Percentiles rank a stretch among this genome's conserved stretches.
Conservation (phyloP, 805 yeast genomes). For the Lachancea sp. region DNA sequence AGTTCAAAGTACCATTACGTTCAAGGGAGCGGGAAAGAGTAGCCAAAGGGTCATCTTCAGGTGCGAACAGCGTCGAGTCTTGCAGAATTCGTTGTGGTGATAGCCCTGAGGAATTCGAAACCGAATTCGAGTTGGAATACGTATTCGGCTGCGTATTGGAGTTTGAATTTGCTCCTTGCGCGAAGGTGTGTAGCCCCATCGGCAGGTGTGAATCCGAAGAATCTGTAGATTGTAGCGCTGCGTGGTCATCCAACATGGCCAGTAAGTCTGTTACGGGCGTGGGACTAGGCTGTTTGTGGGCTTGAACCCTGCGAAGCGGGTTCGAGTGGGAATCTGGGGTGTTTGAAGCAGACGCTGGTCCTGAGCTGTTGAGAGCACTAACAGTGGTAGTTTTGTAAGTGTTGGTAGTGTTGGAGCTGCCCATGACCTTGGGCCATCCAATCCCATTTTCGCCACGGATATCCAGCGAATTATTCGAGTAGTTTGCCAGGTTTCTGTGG, state of each 20-base stretch:
- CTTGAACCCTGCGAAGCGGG: neutral
- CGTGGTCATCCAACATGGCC: slow-evolving; percentile 22
- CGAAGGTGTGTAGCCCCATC: neutral
- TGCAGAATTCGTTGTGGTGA: slow-evolving; percentile 8
- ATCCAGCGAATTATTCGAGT: slow-evolving; percentile 11
- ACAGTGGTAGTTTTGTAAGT: neutral
- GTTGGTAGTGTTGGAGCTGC: neutral
- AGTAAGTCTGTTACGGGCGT: slow-evolving; percentile 26
- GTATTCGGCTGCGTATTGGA: slow-evolving; percentile 8
- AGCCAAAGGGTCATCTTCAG: slow-evolving; percentile 9
- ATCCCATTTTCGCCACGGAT: slow-evolving; percentile 6
- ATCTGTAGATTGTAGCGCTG: neutral
- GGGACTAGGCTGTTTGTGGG: slow-evolving; percentile 14
- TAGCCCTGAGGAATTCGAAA: slow-evolving; percentile 6
- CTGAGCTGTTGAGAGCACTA: neutral
- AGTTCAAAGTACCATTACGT: neutral
- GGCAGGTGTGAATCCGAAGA: neutral
- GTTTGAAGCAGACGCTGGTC: neutral
- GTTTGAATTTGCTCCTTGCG: slow-evolving; percentile 7
- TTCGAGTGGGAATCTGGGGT: neutral
- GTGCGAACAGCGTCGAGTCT: slow-evolving; percentile 3
- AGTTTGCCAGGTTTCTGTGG: slow-evolving; percentile 1
- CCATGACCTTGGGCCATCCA: neutral
- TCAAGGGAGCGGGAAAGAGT: slow-evolving; percentile 12
- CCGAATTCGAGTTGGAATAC: slow-evolving; percentile 3